These are phyloP conservation scores for Cytidiella melzeri DNA, from an alignment of 768 basidiomycete genomes.

Conservation along the genomic window DNA sequence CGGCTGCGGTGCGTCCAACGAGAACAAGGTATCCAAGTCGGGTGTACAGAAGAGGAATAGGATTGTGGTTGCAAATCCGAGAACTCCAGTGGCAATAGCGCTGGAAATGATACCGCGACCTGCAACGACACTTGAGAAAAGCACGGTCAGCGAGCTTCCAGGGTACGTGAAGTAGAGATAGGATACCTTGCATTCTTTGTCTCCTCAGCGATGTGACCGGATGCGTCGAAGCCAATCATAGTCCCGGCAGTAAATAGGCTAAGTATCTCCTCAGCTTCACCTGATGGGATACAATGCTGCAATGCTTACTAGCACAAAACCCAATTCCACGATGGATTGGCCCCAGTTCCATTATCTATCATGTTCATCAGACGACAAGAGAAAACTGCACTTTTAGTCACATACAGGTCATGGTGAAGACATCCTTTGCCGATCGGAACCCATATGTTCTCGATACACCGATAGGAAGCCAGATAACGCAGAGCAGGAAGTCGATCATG, in stretches of 20 bases:
- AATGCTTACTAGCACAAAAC: slow-evolving; percentile 69
- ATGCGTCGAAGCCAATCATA: slow-evolving; percentile 77
- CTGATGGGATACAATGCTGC: not conserved
- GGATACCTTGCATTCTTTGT: slow-evolving; percentile 28
- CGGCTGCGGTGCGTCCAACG: slow-evolving; percentile 80
- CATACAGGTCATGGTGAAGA: slow-evolving; percentile 77
- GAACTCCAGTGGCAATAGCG: slow-evolving; percentile 67
- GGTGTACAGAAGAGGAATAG: slow-evolving; percentile 84
- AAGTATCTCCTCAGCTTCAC: slow-evolving; percentile 27
- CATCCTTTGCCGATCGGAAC: slow-evolving; percentile 77
- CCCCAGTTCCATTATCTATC: slow-evolving; percentile 84
- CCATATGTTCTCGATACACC: slow-evolving; percentile 87
- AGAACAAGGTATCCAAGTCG: slow-evolving; percentile 67
- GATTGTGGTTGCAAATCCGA: slow-evolving; percentile 76
- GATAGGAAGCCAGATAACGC: slow-evolving; percentile 88
- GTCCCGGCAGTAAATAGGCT: slow-evolving; percentile 79
- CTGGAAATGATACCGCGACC: slow-evolving; percentile 79
- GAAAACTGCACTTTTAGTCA: not conserved
- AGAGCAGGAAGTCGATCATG: slow-evolving; percentile 83
- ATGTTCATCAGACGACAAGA: not conserved
- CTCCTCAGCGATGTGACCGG: slow-evolving; percentile 28
- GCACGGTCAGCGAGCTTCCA: not conserved
- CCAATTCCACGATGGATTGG: slow-evolving; percentile 88
- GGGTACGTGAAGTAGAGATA: slow-evolving; percentile 1
- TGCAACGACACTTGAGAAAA: slow-evolving; percentile 71